phyloP scores from a whole-genome alignment of 345 rosid genomes.

The Dovyalis caffra region DNA sequence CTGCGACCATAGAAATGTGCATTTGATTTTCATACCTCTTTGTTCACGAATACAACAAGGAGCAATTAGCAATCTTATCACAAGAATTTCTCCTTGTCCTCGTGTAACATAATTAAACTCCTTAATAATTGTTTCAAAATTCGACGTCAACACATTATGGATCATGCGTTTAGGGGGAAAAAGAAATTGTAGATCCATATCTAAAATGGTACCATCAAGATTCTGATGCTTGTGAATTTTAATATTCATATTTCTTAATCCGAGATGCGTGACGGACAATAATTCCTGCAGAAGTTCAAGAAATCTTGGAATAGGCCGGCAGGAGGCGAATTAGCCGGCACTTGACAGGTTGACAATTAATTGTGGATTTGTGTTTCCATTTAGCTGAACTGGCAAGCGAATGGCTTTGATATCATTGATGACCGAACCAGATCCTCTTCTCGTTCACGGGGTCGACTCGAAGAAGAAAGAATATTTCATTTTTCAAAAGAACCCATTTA shows the following conservation, averaged over 20 bases:
- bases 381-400: not conserved
- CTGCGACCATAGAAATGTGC: not conserved
- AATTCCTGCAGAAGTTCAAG: not conserved
- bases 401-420: not conserved
- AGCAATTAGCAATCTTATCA: not conserved
- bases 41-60: not conserved
- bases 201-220: not conserved
- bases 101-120: not conserved
- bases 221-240: not conserved
- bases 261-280: not conserved
- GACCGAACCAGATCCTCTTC: not conserved
- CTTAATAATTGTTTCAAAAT: not conserved
- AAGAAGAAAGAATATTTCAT: not conserved
- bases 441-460: not conserved
- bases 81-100: not conserved
- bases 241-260: not conserved
- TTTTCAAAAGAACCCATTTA: not conserved
- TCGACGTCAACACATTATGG: not conserved
- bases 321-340: not conserved
- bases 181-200: not conserved
- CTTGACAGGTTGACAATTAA: slow-evolving; percentile 1
- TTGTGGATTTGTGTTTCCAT: not conserved
- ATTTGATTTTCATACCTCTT: not conserved
- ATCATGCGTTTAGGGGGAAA: not conserved
- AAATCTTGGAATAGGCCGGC: not conserved